Evolutionary conservation across 148 eudicot genomes (phyloP).

Genomic region (Suaeda aralocaspica): DNA sequence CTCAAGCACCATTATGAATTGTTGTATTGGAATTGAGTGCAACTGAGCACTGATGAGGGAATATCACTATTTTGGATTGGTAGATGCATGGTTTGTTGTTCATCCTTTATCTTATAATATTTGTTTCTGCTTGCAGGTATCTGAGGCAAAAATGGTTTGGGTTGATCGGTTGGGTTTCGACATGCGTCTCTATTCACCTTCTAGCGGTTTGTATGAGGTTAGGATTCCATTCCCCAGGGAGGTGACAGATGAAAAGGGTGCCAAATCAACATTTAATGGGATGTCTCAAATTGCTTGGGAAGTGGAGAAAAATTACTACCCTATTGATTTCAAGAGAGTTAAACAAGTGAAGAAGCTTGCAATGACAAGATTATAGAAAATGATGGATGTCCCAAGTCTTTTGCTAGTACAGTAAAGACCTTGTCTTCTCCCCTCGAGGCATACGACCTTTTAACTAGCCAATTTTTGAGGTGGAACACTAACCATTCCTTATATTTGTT

Average conservation of each 20-base stretch:
- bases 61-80: too few relatives aligned
- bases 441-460: background rate
- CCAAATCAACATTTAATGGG: slow-evolving; percentile 85
- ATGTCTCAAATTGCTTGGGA: slow-evolving; percentile 99
- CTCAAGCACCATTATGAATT: too few relatives aligned
- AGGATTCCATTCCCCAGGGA: slow-evolving; percentile 94
- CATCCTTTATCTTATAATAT: background rate
- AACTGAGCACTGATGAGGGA: too few relatives aligned
- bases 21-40: too few relatives aligned
- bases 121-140: slow-evolving; percentile 43
- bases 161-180: slow-evolving; percentile 92
- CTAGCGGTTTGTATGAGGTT: slow-evolving; percentile 56
- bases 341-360: slow-evolving; percentile 60
- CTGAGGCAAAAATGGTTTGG: slow-evolving; percentile 81
- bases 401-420: background rate
- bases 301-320: slow-evolving; percentile 74
- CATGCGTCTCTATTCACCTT: slow-evolving; percentile 55
- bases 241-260: slow-evolving; percentile 81
- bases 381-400: background rate
- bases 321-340: slow-evolving; percentile 62
- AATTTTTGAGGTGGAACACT: slow-evolving; percentile 11
- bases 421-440: background rate
- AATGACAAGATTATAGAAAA: slow-evolving; percentile 25
- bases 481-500: background rate
- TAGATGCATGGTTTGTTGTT: slow-evolving; percentile 1